Conservation (phyloP, 768 basidiomycete species). For the Podaxis pistillaris region DNA sequence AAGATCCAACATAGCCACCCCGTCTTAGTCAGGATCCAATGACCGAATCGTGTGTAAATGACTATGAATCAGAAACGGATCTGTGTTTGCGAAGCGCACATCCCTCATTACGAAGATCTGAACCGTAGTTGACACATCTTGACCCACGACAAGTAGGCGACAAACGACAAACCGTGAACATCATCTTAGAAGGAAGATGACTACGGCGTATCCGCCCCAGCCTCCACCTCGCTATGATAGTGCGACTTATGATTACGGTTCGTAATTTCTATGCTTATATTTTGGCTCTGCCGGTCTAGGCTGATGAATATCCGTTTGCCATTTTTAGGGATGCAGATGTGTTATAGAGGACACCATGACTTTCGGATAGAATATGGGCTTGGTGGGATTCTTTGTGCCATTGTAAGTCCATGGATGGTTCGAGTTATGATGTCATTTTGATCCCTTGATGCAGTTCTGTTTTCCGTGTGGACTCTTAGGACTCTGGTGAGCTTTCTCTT, state of each 20-base stretch:
- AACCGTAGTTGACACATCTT: too few relatives aligned
- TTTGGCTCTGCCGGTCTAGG: background rate
- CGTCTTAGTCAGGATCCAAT: too few relatives aligned
- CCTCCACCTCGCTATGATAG: background rate
- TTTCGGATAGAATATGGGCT: conserved; percentile 3
- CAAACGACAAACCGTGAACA: too few relatives aligned
- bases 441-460: conserved; percentile 3
- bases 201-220: too few relatives aligned
- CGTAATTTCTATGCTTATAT: background rate
- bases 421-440: background rate
- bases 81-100: too few relatives aligned
- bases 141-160: too few relatives aligned
- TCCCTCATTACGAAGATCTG: too few relatives aligned
- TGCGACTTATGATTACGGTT: conserved; percentile 3
- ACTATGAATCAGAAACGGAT: too few relatives aligned
- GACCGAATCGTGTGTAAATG: too few relatives aligned
- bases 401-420: background rate
- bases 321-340: conserved; percentile 3
- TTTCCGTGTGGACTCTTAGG: conserved; percentile 11
- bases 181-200: too few relatives aligned
- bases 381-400: conserved; percentile 11
- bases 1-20: too few relatives aligned
- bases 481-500: background rate
- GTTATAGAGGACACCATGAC: conserved; percentile 5
- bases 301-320: background rate